Evolutionary conservation across 768 basidiomycete species (phyloP), one percentile per base, ranked within the genome.

Genomic region (Cyclocybe aegerita): DNA sequence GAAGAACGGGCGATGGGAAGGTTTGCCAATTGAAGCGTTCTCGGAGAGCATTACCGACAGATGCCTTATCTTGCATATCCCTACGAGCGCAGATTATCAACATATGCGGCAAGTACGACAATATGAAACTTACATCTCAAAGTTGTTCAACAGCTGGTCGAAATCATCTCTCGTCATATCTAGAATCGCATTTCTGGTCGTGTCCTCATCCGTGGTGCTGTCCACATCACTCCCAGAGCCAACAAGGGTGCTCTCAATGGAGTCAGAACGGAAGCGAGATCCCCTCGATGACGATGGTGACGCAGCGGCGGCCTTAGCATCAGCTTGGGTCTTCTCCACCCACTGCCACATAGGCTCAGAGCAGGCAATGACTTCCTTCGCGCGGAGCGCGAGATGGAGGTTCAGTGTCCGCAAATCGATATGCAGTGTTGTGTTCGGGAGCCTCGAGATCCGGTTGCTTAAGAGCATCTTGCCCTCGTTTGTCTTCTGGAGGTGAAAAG

Each of bases 281-380:
- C 44, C 31, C 39, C 10, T 29, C 16, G 40, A 38, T 42, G 56
- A 23, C 5, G 23, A 23, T 23, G 23, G 23, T 23, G 23, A 38
- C 44, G 15, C 44, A 46, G 52, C 54, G 44, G 53, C 51, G 40
- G 53, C 42, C 31, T 43, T 31, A 36, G 48, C 55, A 34, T 54
- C 52, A 9, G 55, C 61, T 67, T 83, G 82, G 52, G 76, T 77
- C 17, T 76, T 76, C 15, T 70, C 60, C 3, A 89, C 77, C 80
- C 82, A 89, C 48, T 86, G 86, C 88, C 88, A 90, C 86, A 90
- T 90, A 30, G 81, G 73, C 65, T 90, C 88, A 0, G 82, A 74
- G 58, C 86, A 89, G 7, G 76, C 85, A 10, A 88, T 56, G n/a
- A 89, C 74, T 61, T 87, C 88, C 50, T 78, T 74, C 7, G 78